phyloP scores from a whole-genome alignment of 169 alveolate genomes.

The Plasmodium ovale region DNA sequence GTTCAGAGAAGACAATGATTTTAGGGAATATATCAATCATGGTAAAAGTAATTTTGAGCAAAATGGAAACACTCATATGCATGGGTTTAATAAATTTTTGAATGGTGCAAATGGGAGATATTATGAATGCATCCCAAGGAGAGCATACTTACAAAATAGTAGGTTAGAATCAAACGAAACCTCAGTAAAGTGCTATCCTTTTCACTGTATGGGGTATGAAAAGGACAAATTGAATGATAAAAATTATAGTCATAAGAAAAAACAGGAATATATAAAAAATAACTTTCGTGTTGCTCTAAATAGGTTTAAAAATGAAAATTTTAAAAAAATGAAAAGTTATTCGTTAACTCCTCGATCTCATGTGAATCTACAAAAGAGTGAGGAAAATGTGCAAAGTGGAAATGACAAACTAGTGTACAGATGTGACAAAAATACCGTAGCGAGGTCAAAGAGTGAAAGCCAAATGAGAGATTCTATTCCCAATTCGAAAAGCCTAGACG shows the following conservation, averaged over 20 bases:
- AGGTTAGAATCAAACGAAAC: background rate
- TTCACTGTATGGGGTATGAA: conserved; percentile 1
- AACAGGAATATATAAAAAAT: conserved; percentile 14
- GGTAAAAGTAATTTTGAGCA: background rate
- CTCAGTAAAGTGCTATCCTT: conserved; percentile 6
- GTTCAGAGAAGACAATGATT: too few relatives aligned
- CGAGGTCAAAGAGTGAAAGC: background rate
- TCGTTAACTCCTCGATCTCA: too few relatives aligned
- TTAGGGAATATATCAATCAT: too few relatives aligned
- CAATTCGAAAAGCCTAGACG: conserved; percentile 14
- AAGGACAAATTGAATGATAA: background rate
- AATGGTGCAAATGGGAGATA: too few relatives aligned
- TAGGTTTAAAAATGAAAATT: conserved; percentile 15
- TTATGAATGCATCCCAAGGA: background rate
- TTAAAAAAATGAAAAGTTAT: conserved; percentile 29
- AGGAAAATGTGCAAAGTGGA: too few relatives aligned
- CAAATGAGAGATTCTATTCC: background rate
- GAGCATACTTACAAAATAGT: conserved; percentile 8
- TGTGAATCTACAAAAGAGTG: too few relatives aligned
- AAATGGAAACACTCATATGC: background rate
- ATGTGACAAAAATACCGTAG: too few relatives aligned
- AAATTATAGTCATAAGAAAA: background rate
- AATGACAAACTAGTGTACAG: too few relatives aligned
- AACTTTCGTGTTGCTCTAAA: background rate
- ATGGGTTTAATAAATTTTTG: too few relatives aligned